phyloP scores from a whole-genome alignment of 345 rosid species.

The Physaria fendleri region DNA sequence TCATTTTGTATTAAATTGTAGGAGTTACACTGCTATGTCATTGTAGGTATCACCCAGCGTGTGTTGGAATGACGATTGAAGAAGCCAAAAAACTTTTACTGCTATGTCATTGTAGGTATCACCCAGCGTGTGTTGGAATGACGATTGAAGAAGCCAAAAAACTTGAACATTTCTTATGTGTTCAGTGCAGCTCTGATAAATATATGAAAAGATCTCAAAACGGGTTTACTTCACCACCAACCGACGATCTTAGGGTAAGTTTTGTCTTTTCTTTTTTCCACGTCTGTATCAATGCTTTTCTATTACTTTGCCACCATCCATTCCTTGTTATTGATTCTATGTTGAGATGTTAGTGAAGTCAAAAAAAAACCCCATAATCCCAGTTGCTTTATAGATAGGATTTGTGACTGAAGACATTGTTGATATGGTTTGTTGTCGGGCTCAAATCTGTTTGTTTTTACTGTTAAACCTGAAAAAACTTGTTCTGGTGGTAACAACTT shows the following conservation, averaged over 20 bases:
- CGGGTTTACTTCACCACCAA: slow-evolving; percentile 50
- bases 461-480: not conserved
- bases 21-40: slow-evolving; percentile 1
- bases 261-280: not conserved
- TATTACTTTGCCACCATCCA: not conserved
- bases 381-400: not conserved
- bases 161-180: slow-evolving; percentile 66
- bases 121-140: slow-evolving; percentile 86
- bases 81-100: no score
- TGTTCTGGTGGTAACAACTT: not conserved
- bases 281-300: not conserved
- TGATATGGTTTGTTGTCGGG: not conserved
- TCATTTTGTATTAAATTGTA: not conserved
- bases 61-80: slow-evolving; percentile 77
- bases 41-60: slow-evolving; percentile 84
- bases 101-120: slow-evolving; percentile 50
- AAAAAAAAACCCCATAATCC: not conserved
- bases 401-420: not conserved
- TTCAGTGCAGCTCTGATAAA: slow-evolving; percentile 59
- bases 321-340: not conserved
- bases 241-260: slow-evolving; percentile 46
- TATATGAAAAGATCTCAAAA: slow-evolving; percentile 56
- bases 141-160: slow-evolving; percentile 73
- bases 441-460: not conserved
- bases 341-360: not conserved